phyloP scores from a whole-genome alignment of 495 filamentous ascomycete species.

The Durotheca rogersii region DNA sequence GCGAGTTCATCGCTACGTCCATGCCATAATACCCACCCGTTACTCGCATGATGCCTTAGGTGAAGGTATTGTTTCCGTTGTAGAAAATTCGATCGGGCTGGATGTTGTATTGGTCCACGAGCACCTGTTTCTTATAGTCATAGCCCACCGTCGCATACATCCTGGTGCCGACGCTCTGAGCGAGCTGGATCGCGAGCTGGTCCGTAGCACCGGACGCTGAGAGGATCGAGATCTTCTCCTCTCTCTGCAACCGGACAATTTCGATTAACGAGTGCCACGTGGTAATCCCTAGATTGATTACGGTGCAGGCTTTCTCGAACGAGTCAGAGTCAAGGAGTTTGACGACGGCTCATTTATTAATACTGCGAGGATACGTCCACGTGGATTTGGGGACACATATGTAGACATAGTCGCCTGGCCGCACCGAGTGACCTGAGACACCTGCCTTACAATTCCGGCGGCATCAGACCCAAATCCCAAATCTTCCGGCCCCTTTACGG shows the following conservation, averaged over 20 bases:
- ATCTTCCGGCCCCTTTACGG: constrained; percentile 40
- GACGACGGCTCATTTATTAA: background rate
- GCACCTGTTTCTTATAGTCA: constrained; percentile 40
- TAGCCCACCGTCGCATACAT: constrained; percentile 50
- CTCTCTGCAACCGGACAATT: constrained; percentile 26
- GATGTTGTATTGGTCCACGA: constrained; percentile 45
- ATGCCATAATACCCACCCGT: constrained; percentile 55
- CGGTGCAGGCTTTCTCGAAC: background rate
- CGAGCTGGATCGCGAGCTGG: constrained; percentile 49
- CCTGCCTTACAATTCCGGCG: constrained; percentile 36
- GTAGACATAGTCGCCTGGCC: constrained; percentile 43
- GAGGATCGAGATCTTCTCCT: constrained; percentile 53
- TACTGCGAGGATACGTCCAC: constrained; percentile 24
- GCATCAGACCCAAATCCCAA: constrained; percentile 39
- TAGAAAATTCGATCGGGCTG: constrained; percentile 50
- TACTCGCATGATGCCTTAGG: constrained; percentile 36
- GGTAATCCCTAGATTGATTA: constrained; percentile 33
- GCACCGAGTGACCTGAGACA: constrained; percentile 3
- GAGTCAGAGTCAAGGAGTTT: constrained; percentile 40
- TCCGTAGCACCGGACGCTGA: constrained; percentile 46
- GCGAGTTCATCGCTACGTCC: constrained; percentile 53
- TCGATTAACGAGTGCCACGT: constrained; percentile 43
- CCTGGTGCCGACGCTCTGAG: constrained; percentile 47
- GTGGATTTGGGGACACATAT: constrained; percentile 30
- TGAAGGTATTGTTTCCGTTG: constrained; percentile 44